These are phyloP conservation scores for Lepidium campestre DNA, from an alignment of 441 rosid genomes.

Conservation along the genomic window DNA sequence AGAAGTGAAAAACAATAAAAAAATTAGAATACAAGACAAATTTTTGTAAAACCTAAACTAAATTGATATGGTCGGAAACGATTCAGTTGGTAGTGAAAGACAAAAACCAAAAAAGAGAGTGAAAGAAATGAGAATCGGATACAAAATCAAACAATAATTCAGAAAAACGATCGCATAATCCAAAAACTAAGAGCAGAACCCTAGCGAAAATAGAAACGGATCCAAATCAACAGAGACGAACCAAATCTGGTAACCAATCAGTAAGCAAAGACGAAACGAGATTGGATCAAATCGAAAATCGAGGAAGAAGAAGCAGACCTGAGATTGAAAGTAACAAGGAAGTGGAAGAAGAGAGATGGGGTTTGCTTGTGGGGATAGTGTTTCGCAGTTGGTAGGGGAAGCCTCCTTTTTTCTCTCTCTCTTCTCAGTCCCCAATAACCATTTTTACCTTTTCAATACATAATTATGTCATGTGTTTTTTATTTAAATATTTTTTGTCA, in stretches of 20 bases:
- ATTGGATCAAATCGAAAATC: background rate
- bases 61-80: background rate
- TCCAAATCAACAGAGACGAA: background rate
- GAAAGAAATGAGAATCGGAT: background rate
- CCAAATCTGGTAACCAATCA: background rate
- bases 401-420: background rate
- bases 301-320: background rate
- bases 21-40: background rate
- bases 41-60: background rate
- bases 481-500: too few relatives aligned
- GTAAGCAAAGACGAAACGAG: background rate
- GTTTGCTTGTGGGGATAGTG: constrained; percentile 30
- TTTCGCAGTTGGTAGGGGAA: constrained; percentile 20
- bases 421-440: background rate
- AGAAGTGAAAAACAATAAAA: background rate
- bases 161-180: constrained; percentile 1
- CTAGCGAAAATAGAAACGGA: constrained; percentile 1
- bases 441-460: constrained; percentile 11
- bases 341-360: background rate
- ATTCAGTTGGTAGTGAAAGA: background rate
- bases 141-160: background rate
- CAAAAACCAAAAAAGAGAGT: background rate
- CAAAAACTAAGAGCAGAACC: background rate
- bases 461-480: background rate
- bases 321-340: background rate